Conservation (phyloP, 176 grass and related monocot genomes). For the Tillandsia leiboldiana region DNA sequence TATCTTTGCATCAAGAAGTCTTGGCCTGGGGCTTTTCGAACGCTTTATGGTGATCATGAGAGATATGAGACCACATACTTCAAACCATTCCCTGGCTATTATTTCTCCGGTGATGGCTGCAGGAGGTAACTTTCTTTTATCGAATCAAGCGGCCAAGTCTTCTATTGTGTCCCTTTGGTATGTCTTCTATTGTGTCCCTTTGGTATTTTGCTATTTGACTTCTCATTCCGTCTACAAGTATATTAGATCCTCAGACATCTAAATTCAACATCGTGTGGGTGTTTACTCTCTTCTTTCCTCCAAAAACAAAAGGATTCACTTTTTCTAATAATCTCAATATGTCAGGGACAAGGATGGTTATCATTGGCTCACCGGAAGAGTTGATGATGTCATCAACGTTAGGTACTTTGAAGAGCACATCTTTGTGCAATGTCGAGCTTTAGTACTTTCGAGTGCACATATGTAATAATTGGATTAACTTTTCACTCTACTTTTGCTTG, state of each 20-base stretch:
- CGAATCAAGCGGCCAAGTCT: neutral
- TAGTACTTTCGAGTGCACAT: neutral
- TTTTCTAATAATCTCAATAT: conserved; percentile 25
- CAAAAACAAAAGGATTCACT: neutral
- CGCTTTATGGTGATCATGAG: conserved; percentile 86
- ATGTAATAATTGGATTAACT: neutral
- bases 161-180: neutral
- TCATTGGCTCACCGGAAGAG: conserved; percentile 90
- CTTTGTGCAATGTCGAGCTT: neutral
- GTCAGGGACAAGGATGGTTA: conserved; percentile 89
- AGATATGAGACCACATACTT: conserved; percentile 99
- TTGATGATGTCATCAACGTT: conserved; percentile 97
- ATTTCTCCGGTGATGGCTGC: conserved; percentile 97
- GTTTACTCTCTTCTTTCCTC: neutral
- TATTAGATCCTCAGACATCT: neutral
- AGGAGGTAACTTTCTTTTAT: conserved; percentile 42
- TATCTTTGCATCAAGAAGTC: conserved; percentile 99
- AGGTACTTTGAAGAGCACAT: conserved; percentile 42
- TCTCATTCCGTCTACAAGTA: neutral
- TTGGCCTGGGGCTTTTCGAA: conserved; percentile 92
- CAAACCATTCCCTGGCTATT: conserved; percentile 92
- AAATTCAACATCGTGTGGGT: neutral
- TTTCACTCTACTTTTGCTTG: neutral
- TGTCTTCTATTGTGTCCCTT: too few species aligned
- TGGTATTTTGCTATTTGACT: neutral